Evolutionary conservation across 2,329 filamentous ascomycete species (phyloP).

Genomic region (Aspergillus bombycis): DNA sequence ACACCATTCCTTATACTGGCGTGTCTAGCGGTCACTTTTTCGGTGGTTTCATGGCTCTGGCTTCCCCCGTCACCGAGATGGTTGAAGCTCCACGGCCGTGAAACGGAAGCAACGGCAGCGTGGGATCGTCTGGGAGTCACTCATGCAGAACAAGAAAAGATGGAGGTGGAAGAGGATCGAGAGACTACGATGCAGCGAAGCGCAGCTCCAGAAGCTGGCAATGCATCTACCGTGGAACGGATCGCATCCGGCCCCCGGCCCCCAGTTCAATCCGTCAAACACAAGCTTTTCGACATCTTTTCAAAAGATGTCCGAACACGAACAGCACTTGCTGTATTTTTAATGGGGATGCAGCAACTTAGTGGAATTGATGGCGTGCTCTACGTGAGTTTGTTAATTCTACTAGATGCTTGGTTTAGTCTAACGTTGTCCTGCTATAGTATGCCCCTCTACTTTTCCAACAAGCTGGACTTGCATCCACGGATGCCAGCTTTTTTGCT

Average conservation of each 20-base stretch:
- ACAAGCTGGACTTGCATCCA: slow-evolving; percentile 60
- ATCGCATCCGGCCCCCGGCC: background rate
- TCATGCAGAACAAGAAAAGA: slow-evolving; percentile 52
- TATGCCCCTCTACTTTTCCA: slow-evolving; percentile 65
- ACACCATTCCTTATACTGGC: slow-evolving; percentile 58
- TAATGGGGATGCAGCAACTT: slow-evolving; percentile 63
- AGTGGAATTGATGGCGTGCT: slow-evolving; percentile 66
- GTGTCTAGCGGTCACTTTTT: slow-evolving; percentile 44
- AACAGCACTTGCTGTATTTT: slow-evolving; percentile 58
- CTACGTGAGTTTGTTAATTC: slow-evolving; percentile 51
- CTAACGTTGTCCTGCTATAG: slow-evolving; percentile 31
- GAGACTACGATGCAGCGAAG: slow-evolving; percentile 10
- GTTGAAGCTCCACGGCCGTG: slow-evolving; percentile 54
- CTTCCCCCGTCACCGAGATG: slow-evolving; percentile 63
- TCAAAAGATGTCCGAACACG: slow-evolving; percentile 49
- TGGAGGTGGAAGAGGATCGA: slow-evolving; percentile 42
- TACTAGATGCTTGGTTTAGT: background rate
- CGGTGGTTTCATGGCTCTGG: slow-evolving; percentile 41
- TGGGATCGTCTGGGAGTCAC: slow-evolving; percentile 50
- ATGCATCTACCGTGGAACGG: slow-evolving; percentile 4
- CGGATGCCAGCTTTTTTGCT: slow-evolving; percentile 61
- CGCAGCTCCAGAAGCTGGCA: slow-evolving; percentile 7
- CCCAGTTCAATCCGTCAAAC: slow-evolving; percentile 14
- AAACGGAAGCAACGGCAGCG: slow-evolving; percentile 49
- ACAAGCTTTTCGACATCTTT: slow-evolving; percentile 38